These are phyloP conservation scores for Monotropa hypopitys DNA, from an alignment of 179 eudicot genomes.

Conservation along the genomic window DNA sequence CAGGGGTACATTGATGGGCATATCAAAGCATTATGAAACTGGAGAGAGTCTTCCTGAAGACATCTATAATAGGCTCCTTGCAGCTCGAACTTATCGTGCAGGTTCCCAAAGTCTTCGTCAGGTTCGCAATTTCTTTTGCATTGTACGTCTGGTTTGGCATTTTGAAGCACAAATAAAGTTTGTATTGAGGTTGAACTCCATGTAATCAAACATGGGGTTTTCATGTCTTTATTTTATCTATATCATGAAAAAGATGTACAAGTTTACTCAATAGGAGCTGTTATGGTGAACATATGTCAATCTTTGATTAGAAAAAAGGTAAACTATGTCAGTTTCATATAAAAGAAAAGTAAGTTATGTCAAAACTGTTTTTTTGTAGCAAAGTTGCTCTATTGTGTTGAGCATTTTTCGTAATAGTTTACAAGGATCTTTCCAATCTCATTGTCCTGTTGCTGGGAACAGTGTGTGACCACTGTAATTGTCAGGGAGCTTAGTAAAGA, in stretches of 20 bases:
- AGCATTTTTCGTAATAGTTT: not conserved
- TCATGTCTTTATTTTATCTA: not conserved
- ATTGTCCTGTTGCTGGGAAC: not conserved
- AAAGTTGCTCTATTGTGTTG: not conserved
- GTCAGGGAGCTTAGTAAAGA: not conserved
- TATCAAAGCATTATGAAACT: constrained; percentile 89
- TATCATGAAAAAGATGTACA: not conserved
- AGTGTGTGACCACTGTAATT: not conserved
- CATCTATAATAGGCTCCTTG: constrained; percentile 78
- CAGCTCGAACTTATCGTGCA: constrained; percentile 87
- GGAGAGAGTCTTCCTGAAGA: constrained; percentile 87
- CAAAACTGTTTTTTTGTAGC: too few relatives aligned
- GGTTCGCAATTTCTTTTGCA: constrained; percentile 24
- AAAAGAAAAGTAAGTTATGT: too few relatives aligned
- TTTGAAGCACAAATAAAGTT: not conserved
- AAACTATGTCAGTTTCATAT: too few relatives aligned
- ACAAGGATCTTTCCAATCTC: not conserved
- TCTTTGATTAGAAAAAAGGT: not conserved
- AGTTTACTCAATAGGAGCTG: not conserved
- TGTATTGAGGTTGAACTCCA: not conserved
- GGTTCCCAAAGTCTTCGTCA: constrained; percentile 85
- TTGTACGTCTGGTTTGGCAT: not conserved
- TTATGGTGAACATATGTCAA: not conserved
- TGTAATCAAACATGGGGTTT: not conserved
- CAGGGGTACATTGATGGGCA: constrained; percentile 94